Evolutionary conservation across 2,329 filamentous ascomycete species (phyloP), one percentile per base, ranked within the genome.

Genomic region (Sclerotinia minor): DNA sequence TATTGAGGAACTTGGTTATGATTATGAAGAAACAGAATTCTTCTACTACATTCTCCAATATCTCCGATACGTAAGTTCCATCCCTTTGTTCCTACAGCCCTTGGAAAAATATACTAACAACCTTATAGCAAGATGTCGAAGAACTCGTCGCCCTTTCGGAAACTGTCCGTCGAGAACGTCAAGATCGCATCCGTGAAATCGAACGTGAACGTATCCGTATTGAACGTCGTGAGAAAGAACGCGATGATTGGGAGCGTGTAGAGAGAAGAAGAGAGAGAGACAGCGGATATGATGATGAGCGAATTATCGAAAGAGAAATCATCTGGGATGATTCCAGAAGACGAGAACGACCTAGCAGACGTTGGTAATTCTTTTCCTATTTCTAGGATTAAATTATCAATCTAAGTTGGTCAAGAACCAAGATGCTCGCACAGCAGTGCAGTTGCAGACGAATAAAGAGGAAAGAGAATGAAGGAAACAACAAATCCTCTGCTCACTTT

Each of bases 11-110:
- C 81, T 89, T 76, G 92, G 92, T 3, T 98, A 97, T 79, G 88
- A 92, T 69, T 98, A 89, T 76, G 92, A 97, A 77, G 94, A 98
- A 83, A 95, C 92, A 0, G 90, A 92, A 65, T 87, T 85, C 70
- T 96, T 92, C 79, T 98, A 91, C 79, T 98, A 97, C 79, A 87
- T 98, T 57, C 94, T 97, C 82, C 88, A 94, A 71, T 97, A 96
- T 78, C 83, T 99, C 65, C 83, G 85, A 80, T 93, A 95, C 77
- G 94, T 97, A 83, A 85, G 92, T 87, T 65, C 35, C 29, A 58
- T 38, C 17, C 45, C 35, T 47, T 38, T 57, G 54, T 64, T 13
- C 44, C 41, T 45, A 63, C n/a, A 60, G 21, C 58, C 32, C 53
- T 21, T 26, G 49, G 49, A 49, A 57, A 63, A 55, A 50, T 11